Base-by-base conservation (phyloP, 768 basidiomycete species). In the Glaciozyma antarctica region DNA sequence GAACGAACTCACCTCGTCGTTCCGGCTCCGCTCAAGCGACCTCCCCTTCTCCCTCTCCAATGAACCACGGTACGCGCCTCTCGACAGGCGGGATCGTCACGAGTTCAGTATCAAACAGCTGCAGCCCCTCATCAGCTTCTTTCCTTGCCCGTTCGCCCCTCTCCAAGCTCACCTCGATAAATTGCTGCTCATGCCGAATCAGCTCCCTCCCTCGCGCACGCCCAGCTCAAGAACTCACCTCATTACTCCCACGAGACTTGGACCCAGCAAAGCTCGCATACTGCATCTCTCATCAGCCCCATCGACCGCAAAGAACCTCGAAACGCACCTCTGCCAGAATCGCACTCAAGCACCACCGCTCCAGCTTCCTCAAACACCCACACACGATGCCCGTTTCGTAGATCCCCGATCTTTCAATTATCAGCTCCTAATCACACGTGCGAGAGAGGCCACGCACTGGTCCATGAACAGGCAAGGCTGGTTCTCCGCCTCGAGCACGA, bases 281-380 rank as follows among this genome's bases (percentile, higher is more conserved):
- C 53, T 54, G 53, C 22, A 24, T 10, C 8, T 10, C n/a, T 24
- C 9, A 24, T 51, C 26, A 15, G 49, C n/a, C 9, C 49, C 26
- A 24, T 24, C 49, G 49, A n/a, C 26, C 49, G 9, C 48, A 26
- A 24, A 1, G 32, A 19, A 26, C 5, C 12, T 22, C 53, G 3
- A 21, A 32, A 54, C 53, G 8, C 30, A 54, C 53, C 53, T 54
- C 53, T 7, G 53, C 53, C 53, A 54, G 22, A n/a, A 54, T 54
- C 53, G 53, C 28, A 30, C 53, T 54, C 28, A 54, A 30, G 28
- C 10, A 30, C 53, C 53, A 54, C 30, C 53, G 24, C 30, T 54
- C 53, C 17, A 54, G 16, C 53, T 54, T 54, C 15, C 53, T 26
- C 32, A 54, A n/a, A 30, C 53, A 54, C 13, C 53, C 53, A 26